A percentile compares a stretch with the other conserved stretches of the same genome.
Evolutionary conservation across 768 basidiomycete species (phyloP).

Genomic region (Lactifluus subvellereus): DNA sequence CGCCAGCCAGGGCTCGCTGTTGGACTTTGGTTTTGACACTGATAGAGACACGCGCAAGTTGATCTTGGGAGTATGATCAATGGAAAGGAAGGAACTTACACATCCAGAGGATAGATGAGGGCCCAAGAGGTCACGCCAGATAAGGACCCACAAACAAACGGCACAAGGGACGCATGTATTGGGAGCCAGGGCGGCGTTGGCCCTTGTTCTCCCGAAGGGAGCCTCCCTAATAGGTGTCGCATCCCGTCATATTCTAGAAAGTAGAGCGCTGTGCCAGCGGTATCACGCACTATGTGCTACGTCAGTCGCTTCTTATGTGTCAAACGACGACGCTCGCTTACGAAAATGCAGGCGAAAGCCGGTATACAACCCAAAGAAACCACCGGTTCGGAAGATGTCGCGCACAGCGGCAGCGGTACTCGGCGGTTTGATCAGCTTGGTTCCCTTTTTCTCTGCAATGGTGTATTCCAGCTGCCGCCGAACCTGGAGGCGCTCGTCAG

Average conservation of each 20-base stretch:
- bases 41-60: conserved; percentile 20
- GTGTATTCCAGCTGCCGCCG: conserved; percentile 88
- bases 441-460: conserved; percentile 76
- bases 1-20: conserved; percentile 80
- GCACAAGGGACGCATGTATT: conserved; percentile 69
- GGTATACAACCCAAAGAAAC: conserved; percentile 65
- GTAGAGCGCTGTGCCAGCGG: conserved; percentile 82
- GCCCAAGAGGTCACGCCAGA: conserved; percentile 65
- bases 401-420: conserved; percentile 71
- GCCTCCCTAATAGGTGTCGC: conserved; percentile 78
- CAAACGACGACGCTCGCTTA: conserved; percentile 33
- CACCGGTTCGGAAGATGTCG: conserved; percentile 65
- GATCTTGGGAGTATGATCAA: not conserved
- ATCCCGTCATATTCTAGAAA: conserved; percentile 93
- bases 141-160: conserved; percentile 86
- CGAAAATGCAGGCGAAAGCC: conserved; percentile 86
- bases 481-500: conserved; percentile 43
- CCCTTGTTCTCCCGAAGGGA: conserved; percentile 73
- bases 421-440: conserved; percentile 68
- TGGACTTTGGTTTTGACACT: conserved; percentile 96
- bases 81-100: conserved; percentile 45
- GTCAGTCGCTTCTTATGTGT: conserved; percentile 5
- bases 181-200: conserved; percentile 82
- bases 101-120: conserved; percentile 86
- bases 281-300: conserved; percentile 66